These are phyloP conservation scores for Trypanosomatidae sp. DNA, from an alignment of 208 protist genomes.

Conservation along the genomic window DNA sequence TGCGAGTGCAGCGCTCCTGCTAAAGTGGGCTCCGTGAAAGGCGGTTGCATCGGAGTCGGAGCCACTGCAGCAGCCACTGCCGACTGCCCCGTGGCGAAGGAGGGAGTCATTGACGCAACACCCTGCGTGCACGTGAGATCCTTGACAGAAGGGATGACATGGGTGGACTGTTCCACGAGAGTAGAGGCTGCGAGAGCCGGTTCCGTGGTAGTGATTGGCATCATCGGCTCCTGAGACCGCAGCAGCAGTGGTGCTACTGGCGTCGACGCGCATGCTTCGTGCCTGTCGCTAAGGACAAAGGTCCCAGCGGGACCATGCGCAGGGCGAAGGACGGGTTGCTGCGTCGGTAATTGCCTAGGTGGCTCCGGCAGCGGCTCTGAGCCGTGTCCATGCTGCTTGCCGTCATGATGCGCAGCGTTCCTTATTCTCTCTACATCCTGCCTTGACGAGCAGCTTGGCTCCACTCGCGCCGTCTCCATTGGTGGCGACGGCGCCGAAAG, in stretches of 20 bases:
- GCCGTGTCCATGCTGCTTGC: background rate
- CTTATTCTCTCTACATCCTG: background rate
- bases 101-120: background rate
- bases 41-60: background rate
- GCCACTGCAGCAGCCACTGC: background rate
- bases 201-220: background rate
- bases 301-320: background rate
- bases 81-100: background rate
- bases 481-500: background rate
- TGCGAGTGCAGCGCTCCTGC: background rate
- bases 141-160: background rate
- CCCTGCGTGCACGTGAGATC: background rate
- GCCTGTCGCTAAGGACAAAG: background rate
- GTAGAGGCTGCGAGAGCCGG: no score
- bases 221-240: background rate
- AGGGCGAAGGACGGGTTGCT: background rate
- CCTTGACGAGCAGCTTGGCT: background rate
- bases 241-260: background rate
- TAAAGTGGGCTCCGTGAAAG: constrained; percentile 3
- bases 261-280: background rate
- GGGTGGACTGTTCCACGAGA: background rate
- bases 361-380: background rate
- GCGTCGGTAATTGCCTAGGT: background rate
- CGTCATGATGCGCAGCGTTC: background rate
- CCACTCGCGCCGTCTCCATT: background rate